Evolutionary conservation across 1,139 yeast genomes (phyloP).

Genomic region (Yamadazyma triangularis): DNA sequence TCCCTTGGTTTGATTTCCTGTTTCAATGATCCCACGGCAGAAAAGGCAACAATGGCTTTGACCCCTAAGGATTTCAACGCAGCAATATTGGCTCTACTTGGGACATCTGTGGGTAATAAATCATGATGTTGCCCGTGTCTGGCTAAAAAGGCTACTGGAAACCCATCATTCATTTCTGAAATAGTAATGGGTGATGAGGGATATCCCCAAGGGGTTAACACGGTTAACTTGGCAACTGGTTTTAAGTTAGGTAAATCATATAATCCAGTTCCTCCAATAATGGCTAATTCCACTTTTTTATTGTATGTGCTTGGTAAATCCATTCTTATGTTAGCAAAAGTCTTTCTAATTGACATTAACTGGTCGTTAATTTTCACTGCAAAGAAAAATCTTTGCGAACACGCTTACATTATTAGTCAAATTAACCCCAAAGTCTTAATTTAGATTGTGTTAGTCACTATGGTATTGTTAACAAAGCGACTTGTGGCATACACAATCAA

Average conservation of each 20-base stretch:
- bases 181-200: constrained; percentile 94
- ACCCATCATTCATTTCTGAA: constrained; percentile 67
- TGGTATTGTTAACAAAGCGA: too few species aligned
- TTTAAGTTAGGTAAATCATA: constrained; percentile 78
- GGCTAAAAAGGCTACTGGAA: constrained; percentile 89
- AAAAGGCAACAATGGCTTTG: constrained; percentile 82
- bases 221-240: constrained; percentile 77
- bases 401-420: too few species aligned
- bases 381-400: neutral
- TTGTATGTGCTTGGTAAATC: constrained; percentile 36
- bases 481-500: too few species aligned
- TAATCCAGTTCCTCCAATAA: constrained; percentile 98
- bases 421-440: too few species aligned
- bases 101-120: constrained; percentile 86
- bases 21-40: constrained; percentile 95
- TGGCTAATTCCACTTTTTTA: constrained; percentile 63
- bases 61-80: constrained; percentile 88
- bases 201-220: constrained; percentile 94
- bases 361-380: neutral
- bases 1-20: constrained; percentile 89
- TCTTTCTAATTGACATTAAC: neutral
- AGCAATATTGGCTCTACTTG: constrained; percentile 91
- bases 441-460: too few species aligned
- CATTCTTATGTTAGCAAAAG: constrained; percentile 3
- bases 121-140: constrained; percentile 93